Base-by-base conservation (phyloP, 2,329 filamentous ascomycete species). In the Byssochlamys sp. region DNA sequence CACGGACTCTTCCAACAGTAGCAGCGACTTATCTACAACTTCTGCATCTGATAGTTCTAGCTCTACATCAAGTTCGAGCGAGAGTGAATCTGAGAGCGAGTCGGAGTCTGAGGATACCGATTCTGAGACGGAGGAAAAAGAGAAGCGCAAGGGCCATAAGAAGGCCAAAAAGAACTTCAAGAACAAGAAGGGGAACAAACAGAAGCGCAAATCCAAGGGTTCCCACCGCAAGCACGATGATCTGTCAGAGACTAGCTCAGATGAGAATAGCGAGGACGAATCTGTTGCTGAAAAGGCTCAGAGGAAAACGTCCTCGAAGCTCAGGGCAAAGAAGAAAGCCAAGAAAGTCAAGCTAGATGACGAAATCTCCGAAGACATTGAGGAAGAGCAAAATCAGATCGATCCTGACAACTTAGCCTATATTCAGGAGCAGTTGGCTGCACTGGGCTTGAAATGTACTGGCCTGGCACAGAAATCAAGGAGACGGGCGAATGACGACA, bases 141-240 rank as follows among this genome's bases (percentile, higher is more conserved):
- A 75, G 56, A 64, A 72, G 62, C 67, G 67, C 6, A 74, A 72
- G 56, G 65, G 68, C 54, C 39, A 45, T 2, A 7, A 14, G 39
- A 45, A 45, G 19, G n/a, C 39, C 7, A 45, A 45, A 45, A 45
- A 45, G 39, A 45, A 14, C 39, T 14, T 45, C n/a, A 45, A 19
- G 39, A 45, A 45, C n/a, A 45, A 45, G 25, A 60, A 56, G 31
- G 61, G 67, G 62, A 67, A 57, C 60, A 69, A 71, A 55, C 74
- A 75, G 55, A 64, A 72, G 63, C 67, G 67, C 9, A 74, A 72
- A 56, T 65, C 68, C 54, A 77, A 75, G 61, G 61, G 65, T 3
- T 77, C 70, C 49, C 62, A 71, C 6, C 70, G 65, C 69, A 72
- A 66, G 65, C 66, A 62, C 59, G 69, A 70, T 11, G 60, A 67